Evolutionary conservation across 495 filamentous ascomycete genomes (phyloP), one percentile per base, ranked within the genome.

Genomic region (Pseudevernia furfuracea): DNA sequence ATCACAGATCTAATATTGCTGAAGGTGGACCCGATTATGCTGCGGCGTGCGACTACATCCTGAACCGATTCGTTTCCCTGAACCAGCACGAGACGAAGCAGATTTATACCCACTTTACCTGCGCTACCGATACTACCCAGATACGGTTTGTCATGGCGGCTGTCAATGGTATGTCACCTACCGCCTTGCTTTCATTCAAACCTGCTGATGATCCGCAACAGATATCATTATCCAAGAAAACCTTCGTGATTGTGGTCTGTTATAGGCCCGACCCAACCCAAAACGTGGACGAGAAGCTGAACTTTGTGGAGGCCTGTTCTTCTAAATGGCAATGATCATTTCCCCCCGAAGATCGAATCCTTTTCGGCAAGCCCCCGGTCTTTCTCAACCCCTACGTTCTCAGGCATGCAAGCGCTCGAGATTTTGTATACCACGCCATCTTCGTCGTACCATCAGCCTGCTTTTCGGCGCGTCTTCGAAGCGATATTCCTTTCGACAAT

Each of bases 171-270:
- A 84, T 73, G 89, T 76, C 30, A 4, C 25, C 25, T 7, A 34
- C 30, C 52, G 61, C 30, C 36, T 11, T 62, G 21, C 32, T 59
- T 25, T 41, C 12, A 4, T 14, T 14, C 46, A 58, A 56, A 61
- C 53, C 7, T 60, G 64, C 69, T 70, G 28, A 71, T 69, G 66
- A 65, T 32, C 52, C 1, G 48, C 56, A 57, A 10, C 65, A 97
- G 94, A 98, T 79, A 98, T 98, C 77, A 98, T 98, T 79, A 98
- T 98, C 76, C 94, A 98, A 85, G 95, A 97, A 79, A 98, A 98
- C 81, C 87, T 98, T 66, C 89, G 95, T 75, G 83, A 95, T 71
- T 97, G 94, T 78, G 94, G 94, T 84, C 84, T 98, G 75, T 97
- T 98, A 83, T 98, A 88, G 78, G 46, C 62, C 59, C 64, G 61